phyloP scores from a whole-genome alignment of 345 rosid species.

The Adansonia digitata region DNA sequence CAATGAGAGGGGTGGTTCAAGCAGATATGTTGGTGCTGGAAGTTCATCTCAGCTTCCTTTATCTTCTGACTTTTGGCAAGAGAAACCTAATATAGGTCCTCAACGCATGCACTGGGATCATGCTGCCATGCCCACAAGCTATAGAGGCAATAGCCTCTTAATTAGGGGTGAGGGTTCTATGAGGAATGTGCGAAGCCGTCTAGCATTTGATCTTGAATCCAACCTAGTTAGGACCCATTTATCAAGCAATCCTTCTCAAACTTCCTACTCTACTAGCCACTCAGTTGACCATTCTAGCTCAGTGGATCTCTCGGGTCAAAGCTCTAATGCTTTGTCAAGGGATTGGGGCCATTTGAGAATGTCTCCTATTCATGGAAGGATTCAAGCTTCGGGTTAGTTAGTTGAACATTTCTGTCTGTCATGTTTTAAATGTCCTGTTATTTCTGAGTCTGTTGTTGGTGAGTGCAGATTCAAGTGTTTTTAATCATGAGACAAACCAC shows the following conservation, averaged over 20 bases:
- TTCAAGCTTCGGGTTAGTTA: constrained; percentile 35
- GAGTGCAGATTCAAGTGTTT: constrained; percentile 52
- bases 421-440: not conserved
- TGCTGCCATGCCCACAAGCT: constrained; percentile 31
- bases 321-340: constrained; percentile 33
- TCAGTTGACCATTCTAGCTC: constrained; percentile 38
- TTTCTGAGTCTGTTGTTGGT: constrained; percentile 6
- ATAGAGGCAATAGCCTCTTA: constrained; percentile 41
- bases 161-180: constrained; percentile 58
- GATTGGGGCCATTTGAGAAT: constrained; percentile 47
- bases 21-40: constrained; percentile 53
- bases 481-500: constrained; percentile 42
- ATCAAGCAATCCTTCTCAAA: constrained; percentile 35
- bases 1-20: constrained; percentile 64
- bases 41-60: constrained; percentile 55
- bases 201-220: constrained; percentile 55
- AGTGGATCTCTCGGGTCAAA: constrained; percentile 41
- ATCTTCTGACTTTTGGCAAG: constrained; percentile 43
- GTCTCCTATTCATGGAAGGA: constrained; percentile 51
- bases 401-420: not conserved
- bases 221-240: constrained; percentile 38
- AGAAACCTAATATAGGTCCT: constrained; percentile 44
- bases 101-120: constrained; percentile 49
- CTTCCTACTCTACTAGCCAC: constrained; percentile 34
- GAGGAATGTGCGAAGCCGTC: constrained; percentile 76